phyloP scores from a whole-genome alignment of 768 basidiomycete genomes.

The Leccinum imitatum region DNA sequence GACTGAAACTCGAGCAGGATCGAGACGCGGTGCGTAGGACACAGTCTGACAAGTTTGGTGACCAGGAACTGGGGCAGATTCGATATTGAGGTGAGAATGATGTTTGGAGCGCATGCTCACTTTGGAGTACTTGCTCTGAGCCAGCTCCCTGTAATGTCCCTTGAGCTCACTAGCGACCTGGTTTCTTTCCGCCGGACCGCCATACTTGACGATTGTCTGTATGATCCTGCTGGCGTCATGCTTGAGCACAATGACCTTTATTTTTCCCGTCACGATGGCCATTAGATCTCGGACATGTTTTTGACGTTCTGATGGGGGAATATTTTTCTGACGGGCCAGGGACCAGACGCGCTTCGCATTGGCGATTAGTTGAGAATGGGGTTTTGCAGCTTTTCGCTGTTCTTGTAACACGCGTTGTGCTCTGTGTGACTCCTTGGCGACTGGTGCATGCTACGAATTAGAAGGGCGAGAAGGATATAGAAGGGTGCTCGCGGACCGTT shows the following conservation, averaged over 20 bases:
- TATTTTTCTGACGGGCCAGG: constrained; percentile 68
- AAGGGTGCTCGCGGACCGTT: constrained; percentile 45
- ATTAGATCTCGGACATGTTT: constrained; percentile 75
- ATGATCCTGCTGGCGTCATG: constrained; percentile 90
- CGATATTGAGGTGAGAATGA: constrained; percentile 1
- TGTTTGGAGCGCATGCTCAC: constrained; percentile 38
- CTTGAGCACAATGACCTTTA: constrained; percentile 85
- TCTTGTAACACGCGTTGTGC: constrained; percentile 64
- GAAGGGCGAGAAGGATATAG: neutral
- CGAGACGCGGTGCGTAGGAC: constrained; percentile 68
- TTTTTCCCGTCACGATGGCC: constrained; percentile 72
- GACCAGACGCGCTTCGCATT: constrained; percentile 81
- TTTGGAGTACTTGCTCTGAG: constrained; percentile 90
- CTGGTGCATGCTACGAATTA: constrained; percentile 35
- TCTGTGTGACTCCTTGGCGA: constrained; percentile 67
- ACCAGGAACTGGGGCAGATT: constrained; percentile 62
- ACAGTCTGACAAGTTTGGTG: constrained; percentile 73
- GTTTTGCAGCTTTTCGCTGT: constrained; percentile 75
- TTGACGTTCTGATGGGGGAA: constrained; percentile 68
- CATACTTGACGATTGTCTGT: constrained; percentile 80
- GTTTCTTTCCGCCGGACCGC: constrained; percentile 68
- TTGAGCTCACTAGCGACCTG: constrained; percentile 83
- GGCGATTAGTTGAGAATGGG: constrained; percentile 65
- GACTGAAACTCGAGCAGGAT: constrained; percentile 81
- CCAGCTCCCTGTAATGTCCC: constrained; percentile 73